Evolutionary conservation across 345 rosid species (phyloP).

Genomic region (Hypericum perforatum): DNA sequence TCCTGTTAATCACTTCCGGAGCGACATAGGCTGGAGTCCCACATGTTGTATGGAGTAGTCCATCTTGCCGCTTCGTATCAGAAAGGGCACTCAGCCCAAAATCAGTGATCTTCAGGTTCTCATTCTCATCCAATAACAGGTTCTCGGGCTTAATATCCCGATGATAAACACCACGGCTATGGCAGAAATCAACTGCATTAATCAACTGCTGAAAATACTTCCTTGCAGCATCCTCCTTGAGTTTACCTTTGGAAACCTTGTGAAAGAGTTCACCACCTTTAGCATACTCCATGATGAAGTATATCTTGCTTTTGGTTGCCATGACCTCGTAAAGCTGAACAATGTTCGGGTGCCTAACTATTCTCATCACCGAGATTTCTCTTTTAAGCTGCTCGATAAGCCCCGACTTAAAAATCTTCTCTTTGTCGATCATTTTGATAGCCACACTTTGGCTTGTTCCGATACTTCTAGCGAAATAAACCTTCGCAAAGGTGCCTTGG

Average conservation of each 20-base stretch:
- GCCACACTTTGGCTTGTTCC: conserved; percentile 20
- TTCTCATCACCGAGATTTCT: conserved; percentile 23
- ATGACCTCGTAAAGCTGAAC: conserved; percentile 20
- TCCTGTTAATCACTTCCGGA: conserved; percentile 21
- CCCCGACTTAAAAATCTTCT: conserved; percentile 17
- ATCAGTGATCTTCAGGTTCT: conserved; percentile 20
- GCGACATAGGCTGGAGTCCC: conserved; percentile 26
- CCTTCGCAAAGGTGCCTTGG: conserved; percentile 28
- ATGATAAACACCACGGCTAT: conserved; percentile 20
- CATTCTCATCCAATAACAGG: conserved; percentile 18
- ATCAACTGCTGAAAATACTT: conserved; percentile 23
- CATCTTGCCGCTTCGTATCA: conserved; percentile 19
- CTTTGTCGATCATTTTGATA: conserved; percentile 19
- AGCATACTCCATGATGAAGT: conserved; percentile 20
- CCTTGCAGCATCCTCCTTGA: conserved; percentile 17
- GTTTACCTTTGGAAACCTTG: conserved; percentile 21
- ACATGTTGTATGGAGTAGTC: conserved; percentile 22
- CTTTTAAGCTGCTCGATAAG: conserved; percentile 27
- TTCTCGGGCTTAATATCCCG: conserved; percentile 25
- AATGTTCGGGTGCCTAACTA: conserved; percentile 21
- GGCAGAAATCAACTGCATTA: conserved; percentile 28
- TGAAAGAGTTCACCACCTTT: conserved; percentile 24
- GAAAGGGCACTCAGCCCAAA: conserved; percentile 23
- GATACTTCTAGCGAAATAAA: conserved; percentile 21
- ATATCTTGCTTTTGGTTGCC: conserved; percentile 25